A percentile compares a stretch with the other conserved stretches of the same genome.
Evolutionary conservation across 257 asterid species (phyloP).

Genomic region (Solanum clarkiae): DNA sequence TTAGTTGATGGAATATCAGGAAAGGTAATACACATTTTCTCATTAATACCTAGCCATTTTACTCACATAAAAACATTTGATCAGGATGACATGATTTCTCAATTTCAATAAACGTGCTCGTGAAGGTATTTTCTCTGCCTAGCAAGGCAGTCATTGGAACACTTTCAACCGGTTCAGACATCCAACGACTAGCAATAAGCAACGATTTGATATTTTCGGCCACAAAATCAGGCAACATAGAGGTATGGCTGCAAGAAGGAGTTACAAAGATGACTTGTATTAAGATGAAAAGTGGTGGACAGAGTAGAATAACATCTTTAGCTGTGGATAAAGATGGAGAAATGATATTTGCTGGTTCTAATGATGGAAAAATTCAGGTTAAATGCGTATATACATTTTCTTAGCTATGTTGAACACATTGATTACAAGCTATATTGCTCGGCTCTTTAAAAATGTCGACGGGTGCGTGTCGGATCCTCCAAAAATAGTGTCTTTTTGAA

Average conservation of each 20-base stretch:
- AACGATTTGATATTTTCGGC: conserved; percentile 55
- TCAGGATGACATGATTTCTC: background rate
- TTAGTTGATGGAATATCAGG: conserved; percentile 67
- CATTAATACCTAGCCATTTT: background rate
- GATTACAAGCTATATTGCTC: background rate
- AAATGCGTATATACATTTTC: background rate
- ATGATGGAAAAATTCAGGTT: conserved; percentile 73
- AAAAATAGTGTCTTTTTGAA: no score
- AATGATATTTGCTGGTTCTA: conserved; percentile 59
- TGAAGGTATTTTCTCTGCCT: conserved; percentile 59
- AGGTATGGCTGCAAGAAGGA: conserved; percentile 62
- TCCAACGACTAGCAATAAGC: conserved; percentile 33
- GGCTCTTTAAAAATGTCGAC: no score
- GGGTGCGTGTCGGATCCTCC: no score
- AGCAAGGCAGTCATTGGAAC: conserved; percentile 57
- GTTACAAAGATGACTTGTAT: conserved; percentile 39
- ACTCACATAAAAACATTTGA: background rate
- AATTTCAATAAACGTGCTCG: background rate
- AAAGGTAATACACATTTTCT: conserved; percentile 28
- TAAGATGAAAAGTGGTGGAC: conserved; percentile 26
- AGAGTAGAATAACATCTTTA: conserved; percentile 26
- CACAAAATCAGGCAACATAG: conserved; percentile 51
- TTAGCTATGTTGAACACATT: background rate
- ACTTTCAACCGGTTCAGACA: conserved; percentile 36
- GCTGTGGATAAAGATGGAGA: conserved; percentile 48